These are phyloP conservation scores for Solanum gracilifrons DNA, from an alignment of 257 asterid species.

Conservation along the genomic window DNA sequence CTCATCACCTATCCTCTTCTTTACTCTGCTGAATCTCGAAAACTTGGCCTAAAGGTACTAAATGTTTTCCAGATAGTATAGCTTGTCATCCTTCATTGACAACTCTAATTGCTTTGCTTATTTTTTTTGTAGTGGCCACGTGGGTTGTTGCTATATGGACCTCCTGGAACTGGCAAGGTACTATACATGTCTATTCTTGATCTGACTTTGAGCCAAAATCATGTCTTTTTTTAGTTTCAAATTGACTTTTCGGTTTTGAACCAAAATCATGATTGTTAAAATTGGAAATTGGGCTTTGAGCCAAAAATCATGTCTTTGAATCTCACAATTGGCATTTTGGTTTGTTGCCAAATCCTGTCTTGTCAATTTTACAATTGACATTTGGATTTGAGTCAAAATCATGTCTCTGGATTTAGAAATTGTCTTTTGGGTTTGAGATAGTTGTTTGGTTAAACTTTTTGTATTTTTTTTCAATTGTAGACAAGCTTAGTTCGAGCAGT, in stretches of 20 bases:
- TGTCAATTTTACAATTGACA: background rate
- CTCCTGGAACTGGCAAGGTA: slow-evolving; percentile 99
- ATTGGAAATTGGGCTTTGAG: background rate
- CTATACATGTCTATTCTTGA: background rate
- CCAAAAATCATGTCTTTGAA: background rate
- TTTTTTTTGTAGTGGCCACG: slow-evolving; percentile 57
- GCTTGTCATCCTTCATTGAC: background rate
- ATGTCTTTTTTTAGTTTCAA: background rate
- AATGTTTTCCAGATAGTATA: background rate
- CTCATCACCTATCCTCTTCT: slow-evolving; percentile 54
- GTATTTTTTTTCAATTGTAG: slow-evolving; percentile 21
- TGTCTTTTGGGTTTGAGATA: background rate
- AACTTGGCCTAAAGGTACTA: slow-evolving; percentile 64
- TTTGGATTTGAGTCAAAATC: background rate
- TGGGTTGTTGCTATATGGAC: slow-evolving; percentile 89
- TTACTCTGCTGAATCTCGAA: slow-evolving; percentile 50
- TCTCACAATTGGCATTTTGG: background rate
- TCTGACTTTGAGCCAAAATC: background rate
- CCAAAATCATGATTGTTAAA: background rate
- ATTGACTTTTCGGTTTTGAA: background rate
- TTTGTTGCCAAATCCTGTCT: background rate
- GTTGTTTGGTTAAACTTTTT: background rate
- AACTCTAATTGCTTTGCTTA: background rate
- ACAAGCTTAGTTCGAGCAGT: slow-evolving; percentile 98
- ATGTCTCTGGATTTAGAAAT: background rate